Conservation (phyloP, 2,329 filamentous ascomycete species). For the Beauveria brongniartii region DNA sequence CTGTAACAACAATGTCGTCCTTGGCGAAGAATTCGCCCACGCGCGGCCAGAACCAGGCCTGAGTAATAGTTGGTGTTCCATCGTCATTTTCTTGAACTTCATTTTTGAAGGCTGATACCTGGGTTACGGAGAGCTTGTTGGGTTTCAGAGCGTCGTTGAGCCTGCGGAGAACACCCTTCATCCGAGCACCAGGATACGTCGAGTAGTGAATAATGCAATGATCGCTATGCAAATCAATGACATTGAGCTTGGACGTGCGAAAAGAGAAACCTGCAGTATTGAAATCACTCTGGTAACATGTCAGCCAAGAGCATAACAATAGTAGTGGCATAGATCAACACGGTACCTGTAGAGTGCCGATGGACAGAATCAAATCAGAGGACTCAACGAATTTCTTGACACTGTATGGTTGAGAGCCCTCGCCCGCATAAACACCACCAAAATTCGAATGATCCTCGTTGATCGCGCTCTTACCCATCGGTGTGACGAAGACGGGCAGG, state of each 20-base stretch:
- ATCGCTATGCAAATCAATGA: conserved; percentile 73
- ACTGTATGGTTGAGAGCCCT: conserved; percentile 56
- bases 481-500: conserved; percentile 77
- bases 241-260: conserved; percentile 64
- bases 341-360: conserved; percentile 52
- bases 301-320: neutral
- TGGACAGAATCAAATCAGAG: conserved; percentile 61
- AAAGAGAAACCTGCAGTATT: conserved; percentile 81
- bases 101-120: conserved; percentile 47
- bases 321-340: neutral
- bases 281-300: conserved; percentile 54
- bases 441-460: conserved; percentile 69
- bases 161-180: conserved; percentile 70
- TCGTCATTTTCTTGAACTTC: conserved; percentile 35
- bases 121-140: conserved; percentile 46
- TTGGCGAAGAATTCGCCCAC: conserved; percentile 64
- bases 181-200: conserved; percentile 67
- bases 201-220: conserved; percentile 68
- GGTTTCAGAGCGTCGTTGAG: conserved; percentile 53
- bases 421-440: conserved; percentile 79
- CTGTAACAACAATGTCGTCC: conserved; percentile 73
- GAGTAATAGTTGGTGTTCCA: conserved; percentile 45
- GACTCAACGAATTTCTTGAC: conserved; percentile 58
- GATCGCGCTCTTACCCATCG: conserved; percentile 82
- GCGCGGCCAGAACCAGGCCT: conserved; percentile 70